Percentiles rank a stretch among this genome's conserved stretches.
These are phyloP conservation scores for Chlamydomonas sphaeroides DNA, from an alignment of 139 green algal genomes.

Conservation along the genomic window DNA sequence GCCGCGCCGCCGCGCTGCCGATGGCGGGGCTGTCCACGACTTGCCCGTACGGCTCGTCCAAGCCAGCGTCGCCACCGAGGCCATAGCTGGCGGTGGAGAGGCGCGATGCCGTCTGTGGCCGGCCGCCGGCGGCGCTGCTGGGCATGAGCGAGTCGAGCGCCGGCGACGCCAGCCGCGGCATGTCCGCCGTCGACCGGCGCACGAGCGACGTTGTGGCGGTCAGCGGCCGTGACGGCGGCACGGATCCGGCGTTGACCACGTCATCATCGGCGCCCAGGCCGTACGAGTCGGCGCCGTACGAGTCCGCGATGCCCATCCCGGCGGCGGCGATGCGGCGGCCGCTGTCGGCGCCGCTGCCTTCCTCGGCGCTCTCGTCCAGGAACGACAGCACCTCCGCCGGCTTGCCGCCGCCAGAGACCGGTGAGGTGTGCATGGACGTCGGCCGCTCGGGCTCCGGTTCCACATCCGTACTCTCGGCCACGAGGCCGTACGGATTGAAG, in stretches of 20 bases:
- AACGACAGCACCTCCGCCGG: conserved; percentile 32
- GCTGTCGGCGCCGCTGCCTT: background rate
- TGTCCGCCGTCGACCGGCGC: background rate
- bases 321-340: background rate
- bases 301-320: background rate
- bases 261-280: background rate
- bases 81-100: background rate
- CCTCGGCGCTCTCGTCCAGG: conserved; percentile 2
- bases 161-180: background rate
- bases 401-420: background rate
- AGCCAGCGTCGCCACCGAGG: background rate
- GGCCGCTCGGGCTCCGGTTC: background rate
- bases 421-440: background rate
- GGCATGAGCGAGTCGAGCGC: background rate
- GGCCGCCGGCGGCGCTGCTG: no score
- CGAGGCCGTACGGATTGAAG: conserved; percentile 17
- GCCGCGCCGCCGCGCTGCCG: background rate
- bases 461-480: background rate
- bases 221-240: background rate
- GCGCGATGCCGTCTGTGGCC: background rate
- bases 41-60: conserved; percentile 8
- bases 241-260: background rate
- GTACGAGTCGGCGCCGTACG: background rate
- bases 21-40: background rate
- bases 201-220: background rate